phyloP scores from a whole-genome alignment of 768 basidiomycete species.

The Paxillus rubicundulus region DNA sequence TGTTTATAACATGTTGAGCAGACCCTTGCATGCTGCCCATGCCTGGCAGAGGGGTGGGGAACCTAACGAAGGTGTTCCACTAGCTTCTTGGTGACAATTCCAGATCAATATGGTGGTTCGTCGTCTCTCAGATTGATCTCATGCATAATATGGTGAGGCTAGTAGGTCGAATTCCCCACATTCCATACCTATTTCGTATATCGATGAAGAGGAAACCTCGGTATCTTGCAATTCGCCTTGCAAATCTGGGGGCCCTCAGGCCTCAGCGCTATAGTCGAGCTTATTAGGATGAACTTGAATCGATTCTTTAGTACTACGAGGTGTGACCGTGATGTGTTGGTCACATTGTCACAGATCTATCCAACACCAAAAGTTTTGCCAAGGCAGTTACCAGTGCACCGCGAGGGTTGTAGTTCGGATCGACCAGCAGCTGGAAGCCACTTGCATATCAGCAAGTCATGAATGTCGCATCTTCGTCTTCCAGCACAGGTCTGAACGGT shows the following conservation, averaged over 20 bases:
- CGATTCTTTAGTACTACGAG: no score
- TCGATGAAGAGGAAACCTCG: constrained; percentile 9
- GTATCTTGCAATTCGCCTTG: constrained; percentile 46
- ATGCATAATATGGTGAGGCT: constrained; percentile 57
- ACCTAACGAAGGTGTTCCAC: not conserved
- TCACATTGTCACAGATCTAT: constrained; percentile 23
- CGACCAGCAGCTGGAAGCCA: constrained; percentile 1
- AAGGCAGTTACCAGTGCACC: constrained; percentile 1
- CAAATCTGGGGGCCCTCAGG: constrained; percentile 40
- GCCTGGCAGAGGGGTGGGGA: constrained; percentile 40
- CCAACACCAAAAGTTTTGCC: constrained; percentile 9
- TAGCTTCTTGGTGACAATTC: constrained; percentile 4
- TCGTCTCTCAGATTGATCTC: constrained; percentile 65
- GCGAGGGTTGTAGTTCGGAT: not conserved
- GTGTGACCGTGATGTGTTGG: constrained; percentile 14
- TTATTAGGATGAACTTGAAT: no score
- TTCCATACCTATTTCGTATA: constrained; percentile 5
- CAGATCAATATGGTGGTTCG: constrained; percentile 43
- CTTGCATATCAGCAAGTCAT: constrained; percentile 17
- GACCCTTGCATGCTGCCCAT: constrained; percentile 40
- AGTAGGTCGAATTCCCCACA: constrained; percentile 6
- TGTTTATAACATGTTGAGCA: constrained; percentile 43
- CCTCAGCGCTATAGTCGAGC: constrained; percentile 27
- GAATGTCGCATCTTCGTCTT: constrained; percentile 31
- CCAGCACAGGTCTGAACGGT: constrained; percentile 47